Conservation (phyloP, 2,329 filamentous ascomycete genomes). For the Nakataea oryzae region DNA sequence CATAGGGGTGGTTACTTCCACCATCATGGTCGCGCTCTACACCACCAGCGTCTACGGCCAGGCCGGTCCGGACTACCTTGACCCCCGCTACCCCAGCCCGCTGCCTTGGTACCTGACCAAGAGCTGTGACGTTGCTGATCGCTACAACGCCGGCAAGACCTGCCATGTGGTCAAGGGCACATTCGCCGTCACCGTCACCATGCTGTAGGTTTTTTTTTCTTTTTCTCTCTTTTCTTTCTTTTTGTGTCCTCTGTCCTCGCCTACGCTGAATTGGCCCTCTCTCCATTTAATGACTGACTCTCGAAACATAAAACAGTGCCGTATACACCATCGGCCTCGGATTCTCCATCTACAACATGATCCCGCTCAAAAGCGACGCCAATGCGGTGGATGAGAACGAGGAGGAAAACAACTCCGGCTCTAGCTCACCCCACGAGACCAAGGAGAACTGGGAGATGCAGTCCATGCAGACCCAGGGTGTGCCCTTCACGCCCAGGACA, state of each 20-base stretch:
- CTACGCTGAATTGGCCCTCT: background rate
- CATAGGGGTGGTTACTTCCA: slow-evolving; percentile 47
- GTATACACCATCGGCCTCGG: slow-evolving; percentile 49
- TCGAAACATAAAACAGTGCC: slow-evolving; percentile 27
- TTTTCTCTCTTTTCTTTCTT: background rate
- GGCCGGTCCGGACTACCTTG: slow-evolving; percentile 61
- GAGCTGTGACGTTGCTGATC: slow-evolving; percentile 51
- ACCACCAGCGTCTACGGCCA: slow-evolving; percentile 58
- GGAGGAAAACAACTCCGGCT: slow-evolving; percentile 22
- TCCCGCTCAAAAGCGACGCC: slow-evolving; percentile 36
- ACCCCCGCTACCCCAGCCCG: slow-evolving; percentile 48
- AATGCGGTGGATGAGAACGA: slow-evolving; percentile 32
- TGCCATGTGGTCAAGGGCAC: slow-evolving; percentile 60
- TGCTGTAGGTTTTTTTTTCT: slow-evolving; percentile 48
- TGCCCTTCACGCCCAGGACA: slow-evolving; percentile 54
- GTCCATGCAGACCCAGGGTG: slow-evolving; percentile 7
- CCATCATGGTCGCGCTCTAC: slow-evolving; percentile 50
- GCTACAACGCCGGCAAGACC: slow-evolving; percentile 40
- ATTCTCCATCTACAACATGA: slow-evolving; percentile 47
- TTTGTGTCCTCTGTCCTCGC: background rate
- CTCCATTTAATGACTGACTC: background rate
- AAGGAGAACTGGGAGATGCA: slow-evolving; percentile 47
- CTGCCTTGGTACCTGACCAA: slow-evolving; percentile 68
- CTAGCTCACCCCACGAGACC: slow-evolving; percentile 9
- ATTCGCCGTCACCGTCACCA: slow-evolving; percentile 53